A percentile compares a stretch with the other conserved stretches of the same genome.
These are phyloP conservation scores for Plectosphaerella sp. DNA, from an alignment of 2,329 filamentous ascomycete genomes.

Conservation along the genomic window DNA sequence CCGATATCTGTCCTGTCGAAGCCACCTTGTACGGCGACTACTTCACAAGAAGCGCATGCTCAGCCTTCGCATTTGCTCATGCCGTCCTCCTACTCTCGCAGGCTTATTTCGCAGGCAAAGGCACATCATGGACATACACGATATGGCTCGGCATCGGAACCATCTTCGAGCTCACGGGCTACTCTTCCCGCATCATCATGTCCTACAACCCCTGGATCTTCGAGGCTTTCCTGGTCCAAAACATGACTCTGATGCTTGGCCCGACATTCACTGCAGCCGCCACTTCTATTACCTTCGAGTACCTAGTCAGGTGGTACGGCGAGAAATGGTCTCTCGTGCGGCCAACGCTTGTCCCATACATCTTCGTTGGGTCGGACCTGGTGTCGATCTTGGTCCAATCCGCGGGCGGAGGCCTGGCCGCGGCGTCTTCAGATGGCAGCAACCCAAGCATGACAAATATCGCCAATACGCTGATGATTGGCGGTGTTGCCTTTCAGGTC, in stretches of 20 bases:
- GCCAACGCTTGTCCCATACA: slow-evolving; percentile 39
- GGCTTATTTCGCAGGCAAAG: not conserved
- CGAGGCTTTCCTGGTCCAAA: slow-evolving; percentile 34
- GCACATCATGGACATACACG: slow-evolving; percentile 1
- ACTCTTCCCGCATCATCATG: not conserved
- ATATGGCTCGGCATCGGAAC: slow-evolving; percentile 2
- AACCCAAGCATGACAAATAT: slow-evolving; percentile 7
- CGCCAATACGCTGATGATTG: slow-evolving; percentile 12
- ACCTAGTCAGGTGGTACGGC: slow-evolving; percentile 37
- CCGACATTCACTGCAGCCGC: slow-evolving; percentile 39
- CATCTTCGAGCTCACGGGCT: not conserved
- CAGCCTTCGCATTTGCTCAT: not conserved
- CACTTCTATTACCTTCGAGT: slow-evolving; percentile 42
- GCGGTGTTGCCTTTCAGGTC: slow-evolving; percentile 16
- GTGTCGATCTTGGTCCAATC: slow-evolving; percentile 26
- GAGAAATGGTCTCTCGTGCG: slow-evolving; percentile 31
- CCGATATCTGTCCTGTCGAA: not conserved
- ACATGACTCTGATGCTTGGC: slow-evolving; percentile 32
- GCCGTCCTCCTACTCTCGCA: slow-evolving; percentile 38
- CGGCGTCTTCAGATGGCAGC: not conserved
- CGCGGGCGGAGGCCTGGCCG: slow-evolving; percentile 12
- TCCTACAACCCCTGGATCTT: slow-evolving; percentile 32
- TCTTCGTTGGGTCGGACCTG: slow-evolving; percentile 45
- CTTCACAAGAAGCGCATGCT: not conserved
- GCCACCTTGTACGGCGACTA: slow-evolving; percentile 2